Evolutionary conservation across 2,329 filamentous ascomycete genomes (phyloP), one percentile per base, ranked within the genome.

Genomic region (Ophiostoma piceae): DNA sequence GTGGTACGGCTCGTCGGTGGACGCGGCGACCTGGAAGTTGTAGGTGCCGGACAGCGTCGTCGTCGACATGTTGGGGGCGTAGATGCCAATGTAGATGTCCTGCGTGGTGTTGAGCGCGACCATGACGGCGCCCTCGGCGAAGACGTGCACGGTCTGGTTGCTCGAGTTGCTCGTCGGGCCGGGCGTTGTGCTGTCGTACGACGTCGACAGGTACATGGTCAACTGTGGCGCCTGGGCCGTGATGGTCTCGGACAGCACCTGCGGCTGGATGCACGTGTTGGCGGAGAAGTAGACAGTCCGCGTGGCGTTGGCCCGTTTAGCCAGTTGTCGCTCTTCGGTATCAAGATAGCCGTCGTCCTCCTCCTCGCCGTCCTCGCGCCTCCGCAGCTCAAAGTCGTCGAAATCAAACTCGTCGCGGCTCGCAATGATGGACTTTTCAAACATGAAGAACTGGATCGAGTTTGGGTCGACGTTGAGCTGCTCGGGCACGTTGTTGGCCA

Each of bases 231-330:
- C 85, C 16, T 79, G 78, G 68, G 80, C 75, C 2, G 76, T 75
- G 0, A 80, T 82, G 32, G 81, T 80, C 2, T 54, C 35, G n/a
- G 69, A 81, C 9, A 79, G 85, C 57, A 84, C 82, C 26, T 79
- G 77, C 14, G 94, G 95, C 75, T 96, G 92, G 35, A 87, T 79
- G 78, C 95, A 99, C 0, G 92, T 94, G 74, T 93, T 98, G 62
- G 93, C 88, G 1, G 93, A 93, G 69, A 99, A 84, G 78, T 90
- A 97, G 2, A 98, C 82, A 1, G 80, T 86, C 60, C 79, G 82
- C 19, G 79, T 78, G 22, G 51, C 51, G 12, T 57, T 57, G 51
- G 51, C 29, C 73, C 68, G 76, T 73, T 70, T 75, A 74, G 66
- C 69, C 5, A 65, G 62, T 26, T 16, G 57, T 22, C 54, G 62